These are phyloP conservation scores for Colletotrichum sansevieriae DNA, from an alignment of 2,329 filamentous ascomycete species.

Conservation along the genomic window DNA sequence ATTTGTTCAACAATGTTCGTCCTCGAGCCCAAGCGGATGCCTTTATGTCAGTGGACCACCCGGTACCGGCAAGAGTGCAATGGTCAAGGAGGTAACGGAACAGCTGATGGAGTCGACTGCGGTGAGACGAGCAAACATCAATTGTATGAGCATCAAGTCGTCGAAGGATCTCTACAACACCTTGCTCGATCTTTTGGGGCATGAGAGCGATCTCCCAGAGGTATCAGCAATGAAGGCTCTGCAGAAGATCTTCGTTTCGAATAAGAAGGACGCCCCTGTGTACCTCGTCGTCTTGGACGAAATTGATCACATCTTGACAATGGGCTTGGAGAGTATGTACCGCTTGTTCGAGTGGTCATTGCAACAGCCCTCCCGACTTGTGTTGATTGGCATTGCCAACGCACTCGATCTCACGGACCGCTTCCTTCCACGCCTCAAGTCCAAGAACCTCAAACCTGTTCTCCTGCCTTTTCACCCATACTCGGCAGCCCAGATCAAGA, in stretches of 20 bases:
- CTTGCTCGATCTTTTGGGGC: slow-evolving; percentile 77
- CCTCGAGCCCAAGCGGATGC: slow-evolving; percentile 77
- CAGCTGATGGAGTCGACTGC: slow-evolving; percentile 64
- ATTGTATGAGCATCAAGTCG: slow-evolving; percentile 96
- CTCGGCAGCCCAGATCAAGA: slow-evolving; percentile 86
- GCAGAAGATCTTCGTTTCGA: slow-evolving; percentile 77
- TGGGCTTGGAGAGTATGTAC: slow-evolving; percentile 91
- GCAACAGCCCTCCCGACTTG: slow-evolving; percentile 80
- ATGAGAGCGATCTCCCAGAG: slow-evolving; percentile 70
- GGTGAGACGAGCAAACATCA: slow-evolving; percentile 83
- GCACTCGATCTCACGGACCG: slow-evolving; percentile 95
- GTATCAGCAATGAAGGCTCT: slow-evolving; percentile 77
- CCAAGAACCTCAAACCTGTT: slow-evolving; percentile 89
- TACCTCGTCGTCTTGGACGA: slow-evolving; percentile 94
- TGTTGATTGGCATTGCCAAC: slow-evolving; percentile 94
- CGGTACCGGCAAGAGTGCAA: slow-evolving; percentile 95
- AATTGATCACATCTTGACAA: slow-evolving; percentile 91
- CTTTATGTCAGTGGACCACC: slow-evolving; percentile 96
- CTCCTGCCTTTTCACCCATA: slow-evolving; percentile 95
- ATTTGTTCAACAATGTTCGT: slow-evolving; percentile 77
- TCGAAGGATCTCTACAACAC: slow-evolving; percentile 88
- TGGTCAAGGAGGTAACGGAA: slow-evolving; percentile 84
- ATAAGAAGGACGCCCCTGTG: slow-evolving; percentile 66
- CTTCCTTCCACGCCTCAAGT: slow-evolving; percentile 92
- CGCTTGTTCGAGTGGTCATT: slow-evolving; percentile 97